phyloP scores from a whole-genome alignment of 2,329 filamentous ascomycete genomes.

The Cladosporium sp. region DNA sequence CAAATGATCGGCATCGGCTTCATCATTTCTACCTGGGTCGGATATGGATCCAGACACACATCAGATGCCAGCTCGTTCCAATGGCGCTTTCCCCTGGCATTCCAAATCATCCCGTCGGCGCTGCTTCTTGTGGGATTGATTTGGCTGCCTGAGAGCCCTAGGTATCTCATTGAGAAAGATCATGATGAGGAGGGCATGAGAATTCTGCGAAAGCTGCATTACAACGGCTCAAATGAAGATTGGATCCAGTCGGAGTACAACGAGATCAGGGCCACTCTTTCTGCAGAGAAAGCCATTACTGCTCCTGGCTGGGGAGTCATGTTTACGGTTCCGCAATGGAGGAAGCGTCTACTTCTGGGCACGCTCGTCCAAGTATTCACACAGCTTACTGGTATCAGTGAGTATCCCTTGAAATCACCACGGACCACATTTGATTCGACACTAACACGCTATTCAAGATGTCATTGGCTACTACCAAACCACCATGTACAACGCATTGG shows the following conservation, averaged over 20 bases:
- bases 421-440: background rate
- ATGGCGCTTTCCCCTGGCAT: slow-evolving; percentile 40
- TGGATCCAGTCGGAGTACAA: slow-evolving; percentile 53
- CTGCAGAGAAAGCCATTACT: slow-evolving; percentile 51
- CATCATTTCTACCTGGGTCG: slow-evolving; percentile 49
- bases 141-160: slow-evolving; percentile 25
- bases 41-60: slow-evolving; percentile 41
- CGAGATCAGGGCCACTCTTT: slow-evolving; percentile 57
- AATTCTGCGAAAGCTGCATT: slow-evolving; percentile 45
- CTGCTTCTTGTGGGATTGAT: slow-evolving; percentile 39
- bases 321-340: slow-evolving; percentile 53
- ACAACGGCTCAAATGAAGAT: slow-evolving; percentile 45
- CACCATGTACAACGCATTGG: slow-evolving; percentile 52
- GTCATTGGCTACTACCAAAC: slow-evolving; percentile 59
- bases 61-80: slow-evolving; percentile 28
- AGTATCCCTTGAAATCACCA: slow-evolving; percentile 27
- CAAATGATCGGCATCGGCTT: slow-evolving; percentile 55
- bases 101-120: slow-evolving; percentile 40
- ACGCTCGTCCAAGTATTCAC: slow-evolving; percentile 59
- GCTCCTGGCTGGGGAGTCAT: slow-evolving; percentile 50
- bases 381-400: slow-evolving; percentile 54
- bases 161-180: slow-evolving; percentile 25
- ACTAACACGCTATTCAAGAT: slow-evolving; percentile 29
- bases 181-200: slow-evolving; percentile 17
- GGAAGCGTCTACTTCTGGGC: slow-evolving; percentile 56